phyloP scores from a whole-genome alignment of 2,329 filamentous ascomycete genomes.

The Clonostachys sp. region DNA sequence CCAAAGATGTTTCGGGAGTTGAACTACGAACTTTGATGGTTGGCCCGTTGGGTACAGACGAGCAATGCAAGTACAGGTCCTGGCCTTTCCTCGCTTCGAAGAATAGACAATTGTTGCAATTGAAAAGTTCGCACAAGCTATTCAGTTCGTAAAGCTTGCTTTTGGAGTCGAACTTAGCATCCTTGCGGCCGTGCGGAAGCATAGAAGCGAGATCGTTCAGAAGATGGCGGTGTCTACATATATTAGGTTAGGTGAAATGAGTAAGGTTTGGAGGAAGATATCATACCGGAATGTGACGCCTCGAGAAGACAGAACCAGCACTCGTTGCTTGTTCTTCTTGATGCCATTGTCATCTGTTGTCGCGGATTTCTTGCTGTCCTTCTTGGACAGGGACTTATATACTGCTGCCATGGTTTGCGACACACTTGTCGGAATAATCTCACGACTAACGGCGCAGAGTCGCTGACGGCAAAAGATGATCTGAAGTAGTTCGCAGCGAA shows the following conservation, averaged over 20 bases:
- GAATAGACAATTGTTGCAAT: slow-evolving; percentile 92
- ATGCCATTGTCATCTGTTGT: slow-evolving; percentile 43
- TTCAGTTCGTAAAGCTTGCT: slow-evolving; percentile 79
- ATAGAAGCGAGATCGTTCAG: slow-evolving; percentile 84
- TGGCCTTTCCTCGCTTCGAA: slow-evolving; percentile 93
- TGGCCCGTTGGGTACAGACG: slow-evolving; percentile 73
- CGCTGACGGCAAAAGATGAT: neutral
- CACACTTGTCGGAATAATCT: neutral
- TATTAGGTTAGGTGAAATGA: neutral
- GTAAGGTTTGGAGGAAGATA: neutral
- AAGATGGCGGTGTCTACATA: slow-evolving; percentile 78
- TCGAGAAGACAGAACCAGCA: slow-evolving; percentile 86
- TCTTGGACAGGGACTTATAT: slow-evolving; percentile 70
- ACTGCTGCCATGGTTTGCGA: slow-evolving; percentile 60
- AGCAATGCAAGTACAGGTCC: slow-evolving; percentile 91
- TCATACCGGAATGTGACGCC: slow-evolving; percentile 81
- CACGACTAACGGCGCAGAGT: no score
- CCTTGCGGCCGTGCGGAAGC: slow-evolving; percentile 88
- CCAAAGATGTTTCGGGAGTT: no score
- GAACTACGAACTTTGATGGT: slow-evolving; percentile 34
- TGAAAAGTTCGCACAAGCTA: slow-evolving; percentile 72
- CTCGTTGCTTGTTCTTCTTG: slow-evolving; percentile 67
- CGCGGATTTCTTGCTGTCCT: slow-evolving; percentile 38
- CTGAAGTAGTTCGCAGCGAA: neutral
- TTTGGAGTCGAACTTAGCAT: slow-evolving; percentile 96